Conservation (phyloP, 2,329 filamentous ascomycete genomes). For the Fusarium begoniae region DNA sequence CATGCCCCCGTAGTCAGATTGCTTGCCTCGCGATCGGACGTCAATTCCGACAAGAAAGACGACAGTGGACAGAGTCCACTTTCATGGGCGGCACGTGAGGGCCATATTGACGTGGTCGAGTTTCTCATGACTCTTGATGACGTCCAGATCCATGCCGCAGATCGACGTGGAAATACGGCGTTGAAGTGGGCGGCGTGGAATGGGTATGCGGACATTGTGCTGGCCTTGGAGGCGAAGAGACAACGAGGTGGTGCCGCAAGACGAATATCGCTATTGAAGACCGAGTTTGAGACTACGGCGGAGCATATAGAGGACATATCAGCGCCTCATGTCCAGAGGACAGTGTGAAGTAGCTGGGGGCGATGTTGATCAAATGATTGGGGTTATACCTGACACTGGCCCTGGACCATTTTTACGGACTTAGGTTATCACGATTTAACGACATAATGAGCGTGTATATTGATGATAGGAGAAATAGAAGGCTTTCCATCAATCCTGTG, state of each 20-base stretch:
- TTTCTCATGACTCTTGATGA: background rate
- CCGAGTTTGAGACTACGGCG: background rate
- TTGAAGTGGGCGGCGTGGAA: background rate
- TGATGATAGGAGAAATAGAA: background rate
- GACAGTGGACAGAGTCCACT: background rate
- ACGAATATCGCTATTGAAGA: background rate
- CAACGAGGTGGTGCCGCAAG: background rate
- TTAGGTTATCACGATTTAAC: background rate
- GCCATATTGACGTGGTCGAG: background rate
- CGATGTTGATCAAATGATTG: background rate
- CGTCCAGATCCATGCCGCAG: background rate
- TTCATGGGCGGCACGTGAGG: background rate
- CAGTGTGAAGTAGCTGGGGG: background rate
- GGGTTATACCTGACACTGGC: background rate
- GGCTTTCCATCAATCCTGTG: background rate
- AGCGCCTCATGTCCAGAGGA: background rate
- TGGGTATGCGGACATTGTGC: background rate
- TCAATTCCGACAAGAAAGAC: background rate
- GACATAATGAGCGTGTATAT: background rate
- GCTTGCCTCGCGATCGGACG: background rate
- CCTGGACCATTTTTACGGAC: rapidly evolving
- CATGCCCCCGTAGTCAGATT: background rate
- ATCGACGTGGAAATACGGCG: background rate
- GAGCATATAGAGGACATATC: background rate
- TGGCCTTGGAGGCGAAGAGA: background rate